phyloP scores from a whole-genome alignment of 768 basidiomycete species.

The Tulasnella sp. region DNA sequence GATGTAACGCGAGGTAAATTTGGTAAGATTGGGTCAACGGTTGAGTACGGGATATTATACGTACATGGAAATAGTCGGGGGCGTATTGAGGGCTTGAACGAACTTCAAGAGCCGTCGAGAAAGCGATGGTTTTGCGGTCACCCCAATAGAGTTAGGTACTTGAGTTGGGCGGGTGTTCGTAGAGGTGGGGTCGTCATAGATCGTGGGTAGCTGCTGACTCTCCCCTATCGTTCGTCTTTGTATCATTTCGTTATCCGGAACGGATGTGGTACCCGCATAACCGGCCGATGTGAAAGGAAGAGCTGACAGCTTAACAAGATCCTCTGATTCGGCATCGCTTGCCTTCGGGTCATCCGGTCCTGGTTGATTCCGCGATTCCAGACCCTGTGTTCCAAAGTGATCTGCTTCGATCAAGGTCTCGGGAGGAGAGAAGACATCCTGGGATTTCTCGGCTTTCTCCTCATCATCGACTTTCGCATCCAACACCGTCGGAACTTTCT shows the following conservation, averaged over 20 bases:
- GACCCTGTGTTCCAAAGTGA: not conserved
- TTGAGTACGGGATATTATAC: no score
- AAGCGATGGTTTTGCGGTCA: conserved; percentile 1
- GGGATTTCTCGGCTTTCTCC: not conserved
- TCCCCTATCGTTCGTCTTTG: no score
- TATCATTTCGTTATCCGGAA: not conserved
- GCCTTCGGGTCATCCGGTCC: not conserved
- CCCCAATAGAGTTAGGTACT: not conserved
- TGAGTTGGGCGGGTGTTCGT: conserved; percentile 17
- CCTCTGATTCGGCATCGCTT: not conserved
- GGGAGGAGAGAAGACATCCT: not conserved
- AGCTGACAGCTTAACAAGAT: not conserved
- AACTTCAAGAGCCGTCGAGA: conserved; percentile 19
- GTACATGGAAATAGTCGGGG: conserved; percentile 42
- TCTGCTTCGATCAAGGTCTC: not conserved
- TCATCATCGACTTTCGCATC: not conserved
- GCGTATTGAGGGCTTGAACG: conserved; percentile 34
- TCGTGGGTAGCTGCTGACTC: not conserved
- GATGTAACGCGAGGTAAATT: no score
- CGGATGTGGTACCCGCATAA: not conserved
- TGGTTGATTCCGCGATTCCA: not conserved
- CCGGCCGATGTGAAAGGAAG: not conserved
- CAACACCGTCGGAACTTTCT: no score
- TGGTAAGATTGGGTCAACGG: no score
- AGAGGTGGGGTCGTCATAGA: not conserved